Percentiles rank a stretch among this genome's conserved stretches.
Evolutionary conservation across 1,284 basidiomycete genomes (phyloP).

Genomic region (Leccinum cinnamomeum): DNA sequence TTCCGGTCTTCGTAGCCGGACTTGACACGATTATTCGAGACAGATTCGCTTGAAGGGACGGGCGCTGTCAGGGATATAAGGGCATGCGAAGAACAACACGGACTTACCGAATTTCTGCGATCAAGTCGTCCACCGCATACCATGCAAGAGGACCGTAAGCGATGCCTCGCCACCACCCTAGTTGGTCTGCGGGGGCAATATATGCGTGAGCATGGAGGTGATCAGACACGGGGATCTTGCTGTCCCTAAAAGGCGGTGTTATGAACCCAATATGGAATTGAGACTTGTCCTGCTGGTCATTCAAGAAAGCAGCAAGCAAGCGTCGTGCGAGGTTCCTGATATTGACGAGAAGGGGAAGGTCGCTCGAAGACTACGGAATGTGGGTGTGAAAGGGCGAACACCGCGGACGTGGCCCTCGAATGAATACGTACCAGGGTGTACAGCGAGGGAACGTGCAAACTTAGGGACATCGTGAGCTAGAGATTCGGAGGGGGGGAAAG

Average conservation of each 20-base stretch:
- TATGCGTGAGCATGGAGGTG: slow-evolving; percentile 76
- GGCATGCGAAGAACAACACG: slow-evolving; percentile 22
- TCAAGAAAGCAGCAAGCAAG: neutral
- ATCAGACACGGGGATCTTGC: slow-evolving; percentile 72
- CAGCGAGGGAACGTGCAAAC: slow-evolving; percentile 2
- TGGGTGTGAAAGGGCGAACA: slow-evolving; percentile 5
- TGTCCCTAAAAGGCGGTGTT: slow-evolving; percentile 70
- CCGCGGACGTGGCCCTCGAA: neutral
- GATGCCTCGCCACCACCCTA: slow-evolving; percentile 66
- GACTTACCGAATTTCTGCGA: slow-evolving; percentile 71
- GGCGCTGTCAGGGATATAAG: slow-evolving; percentile 3
- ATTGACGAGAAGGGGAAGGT: slow-evolving; percentile 32
- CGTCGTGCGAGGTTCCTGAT: slow-evolving; percentile 3
- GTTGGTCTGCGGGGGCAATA: slow-evolving; percentile 57
- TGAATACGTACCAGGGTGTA: slow-evolving; percentile 10
- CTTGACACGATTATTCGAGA: slow-evolving; percentile 46
- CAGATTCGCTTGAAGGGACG: slow-evolving; percentile 53
- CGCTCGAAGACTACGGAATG: slow-evolving; percentile 60
- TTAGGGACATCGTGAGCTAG: neutral
- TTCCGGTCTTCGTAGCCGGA: slow-evolving; percentile 57
- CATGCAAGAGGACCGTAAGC: slow-evolving; percentile 54
- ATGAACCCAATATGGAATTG: slow-evolving; percentile 58
- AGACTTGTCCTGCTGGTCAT: neutral
- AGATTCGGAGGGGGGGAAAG: neutral
- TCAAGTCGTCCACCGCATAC: slow-evolving; percentile 67